Evolutionary conservation across 2,329 filamentous ascomycete species (phyloP).

Genomic region (Dactylellina cionopaga): DNA sequence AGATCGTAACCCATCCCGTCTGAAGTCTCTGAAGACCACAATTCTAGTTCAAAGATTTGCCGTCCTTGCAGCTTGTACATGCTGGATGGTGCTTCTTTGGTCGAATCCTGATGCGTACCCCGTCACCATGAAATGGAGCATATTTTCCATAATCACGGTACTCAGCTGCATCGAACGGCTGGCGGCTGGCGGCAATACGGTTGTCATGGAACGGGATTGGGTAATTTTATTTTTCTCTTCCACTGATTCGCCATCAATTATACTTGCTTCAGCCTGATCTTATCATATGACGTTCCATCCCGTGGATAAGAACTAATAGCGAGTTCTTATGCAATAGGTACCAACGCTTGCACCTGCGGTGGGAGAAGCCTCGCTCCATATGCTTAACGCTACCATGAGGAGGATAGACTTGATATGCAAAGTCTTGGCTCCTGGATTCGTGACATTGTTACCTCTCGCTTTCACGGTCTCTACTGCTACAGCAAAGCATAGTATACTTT

Average conservation of each 20-base stretch:
- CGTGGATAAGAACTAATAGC: conserved; percentile 54
- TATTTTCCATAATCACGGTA: conserved; percentile 60
- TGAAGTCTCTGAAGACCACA: conserved; percentile 62
- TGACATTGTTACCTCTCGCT: conserved; percentile 64
- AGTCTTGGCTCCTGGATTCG: conserved; percentile 66
- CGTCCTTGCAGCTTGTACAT: conserved; percentile 61
- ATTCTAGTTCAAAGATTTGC: conserved; percentile 62
- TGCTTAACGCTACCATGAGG: conserved; percentile 67
- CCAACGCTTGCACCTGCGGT: conserved; percentile 58
- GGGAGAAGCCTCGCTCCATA: conserved; percentile 54
- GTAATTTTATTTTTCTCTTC: conserved; percentile 54
- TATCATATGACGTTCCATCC: conserved; percentile 48
- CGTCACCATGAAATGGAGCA: conserved; percentile 19
- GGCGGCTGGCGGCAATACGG: conserved; percentile 62
- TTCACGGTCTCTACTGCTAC: conserved; percentile 56
- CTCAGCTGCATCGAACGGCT: conserved; percentile 63
- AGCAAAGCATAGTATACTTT: conserved; percentile 17
- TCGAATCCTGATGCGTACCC: background rate
- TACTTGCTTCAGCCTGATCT: background rate
- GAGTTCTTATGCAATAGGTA: conserved; percentile 58
- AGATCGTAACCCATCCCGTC: conserved; percentile 60
- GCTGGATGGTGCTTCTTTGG: conserved; percentile 61
- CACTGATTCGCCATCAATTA: too few relatives aligned
- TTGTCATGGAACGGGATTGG: conserved; percentile 66
- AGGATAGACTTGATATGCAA: conserved; percentile 70